A percentile compares a stretch with the other conserved stretches of the same genome.
Evolutionary conservation across 139 green algal genomes (phyloP).

Genomic region (Cymbomonas tetramitiformis): DNA sequence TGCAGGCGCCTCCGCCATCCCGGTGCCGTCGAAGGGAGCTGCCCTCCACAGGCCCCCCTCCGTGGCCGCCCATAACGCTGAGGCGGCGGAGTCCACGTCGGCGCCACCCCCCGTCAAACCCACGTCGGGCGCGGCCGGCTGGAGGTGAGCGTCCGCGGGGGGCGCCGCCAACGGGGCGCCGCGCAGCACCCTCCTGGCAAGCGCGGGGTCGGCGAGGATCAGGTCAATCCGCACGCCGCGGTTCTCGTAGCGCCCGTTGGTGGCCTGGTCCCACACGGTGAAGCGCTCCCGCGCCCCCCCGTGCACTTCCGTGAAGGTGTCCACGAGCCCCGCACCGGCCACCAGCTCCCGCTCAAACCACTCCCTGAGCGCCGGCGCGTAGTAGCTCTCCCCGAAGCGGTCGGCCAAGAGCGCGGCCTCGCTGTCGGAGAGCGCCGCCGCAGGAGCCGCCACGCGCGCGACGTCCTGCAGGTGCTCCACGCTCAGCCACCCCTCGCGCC

Average conservation of each 20-base stretch:
- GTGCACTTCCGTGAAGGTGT: slow-evolving; percentile 13
- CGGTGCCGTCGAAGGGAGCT: neutral
- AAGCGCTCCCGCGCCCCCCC: neutral
- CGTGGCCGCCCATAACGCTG: too few relatives aligned
- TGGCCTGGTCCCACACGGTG: slow-evolving; percentile 9
- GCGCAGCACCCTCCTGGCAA: too few relatives aligned
- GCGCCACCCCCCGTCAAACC: neutral
- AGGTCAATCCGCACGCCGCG: slow-evolving; percentile 10
- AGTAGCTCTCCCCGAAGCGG: neutral
- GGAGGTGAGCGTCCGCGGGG: too few relatives aligned
- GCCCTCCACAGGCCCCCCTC: too few relatives aligned
- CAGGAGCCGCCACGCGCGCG: too few relatives aligned
- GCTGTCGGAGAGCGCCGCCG: neutral
- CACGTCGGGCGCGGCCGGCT: neutral
- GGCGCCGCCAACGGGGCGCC: neutral
- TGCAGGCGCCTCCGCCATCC: slow-evolving; percentile 1
- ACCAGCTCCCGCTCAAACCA: slow-evolving; percentile 2
- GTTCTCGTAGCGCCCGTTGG: slow-evolving; percentile 14
- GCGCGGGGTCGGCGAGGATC: slow-evolving; percentile 1
- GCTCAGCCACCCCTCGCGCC: neutral
- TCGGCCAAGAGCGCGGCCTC: neutral
- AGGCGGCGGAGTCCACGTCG: neutral
- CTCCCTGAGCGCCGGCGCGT: neutral
- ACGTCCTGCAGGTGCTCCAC: neutral
- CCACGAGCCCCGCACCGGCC: slow-evolving; percentile 1